These are phyloP conservation scores for Plasmodium gallinaceum DNA, from an alignment of 169 alveolate genomes.

Conservation along the genomic window DNA sequence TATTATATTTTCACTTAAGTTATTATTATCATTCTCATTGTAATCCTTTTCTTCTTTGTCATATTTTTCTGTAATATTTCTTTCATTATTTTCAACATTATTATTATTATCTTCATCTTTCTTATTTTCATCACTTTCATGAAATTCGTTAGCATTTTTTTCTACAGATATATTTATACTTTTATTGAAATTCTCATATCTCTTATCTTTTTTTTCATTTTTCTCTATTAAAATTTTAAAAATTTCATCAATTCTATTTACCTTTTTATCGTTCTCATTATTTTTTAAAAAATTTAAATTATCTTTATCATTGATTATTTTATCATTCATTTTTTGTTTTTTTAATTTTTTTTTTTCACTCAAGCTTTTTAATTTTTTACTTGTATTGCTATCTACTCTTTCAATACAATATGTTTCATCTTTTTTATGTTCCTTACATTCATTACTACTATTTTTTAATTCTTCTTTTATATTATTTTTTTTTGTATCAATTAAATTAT, in stretches of 20 bases:
- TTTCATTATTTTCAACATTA: not conserved
- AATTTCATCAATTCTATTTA: slow-evolving; percentile 73
- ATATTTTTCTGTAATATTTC: not conserved
- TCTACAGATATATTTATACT: not conserved
- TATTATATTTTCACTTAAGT: no score
- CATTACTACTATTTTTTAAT: not conserved
- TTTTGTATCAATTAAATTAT: slow-evolving; percentile 1
- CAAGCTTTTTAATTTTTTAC: not conserved
- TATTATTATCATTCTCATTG: not conserved
- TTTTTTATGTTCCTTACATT: not conserved
- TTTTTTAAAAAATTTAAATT: slow-evolving; percentile 12
- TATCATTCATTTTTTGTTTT: slow-evolving; percentile 15
- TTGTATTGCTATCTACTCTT: not conserved
- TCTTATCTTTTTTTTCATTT: slow-evolving; percentile 37
- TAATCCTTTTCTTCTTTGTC: not conserved
- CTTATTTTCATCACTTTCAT: not conserved
- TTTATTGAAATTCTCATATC: not conserved
- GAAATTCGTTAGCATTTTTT: not conserved
- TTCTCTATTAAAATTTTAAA: slow-evolving; percentile 60
- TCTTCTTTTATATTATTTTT: slow-evolving; percentile 14
- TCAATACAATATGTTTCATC: not conserved
- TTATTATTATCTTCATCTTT: not conserved
- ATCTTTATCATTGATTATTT: slow-evolving; percentile 6
- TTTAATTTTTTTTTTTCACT: not conserved
- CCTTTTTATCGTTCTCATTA: slow-evolving; percentile 13